Conservation (phyloP, 306 rosid genomes). For the Castanospermum australe region DNA sequence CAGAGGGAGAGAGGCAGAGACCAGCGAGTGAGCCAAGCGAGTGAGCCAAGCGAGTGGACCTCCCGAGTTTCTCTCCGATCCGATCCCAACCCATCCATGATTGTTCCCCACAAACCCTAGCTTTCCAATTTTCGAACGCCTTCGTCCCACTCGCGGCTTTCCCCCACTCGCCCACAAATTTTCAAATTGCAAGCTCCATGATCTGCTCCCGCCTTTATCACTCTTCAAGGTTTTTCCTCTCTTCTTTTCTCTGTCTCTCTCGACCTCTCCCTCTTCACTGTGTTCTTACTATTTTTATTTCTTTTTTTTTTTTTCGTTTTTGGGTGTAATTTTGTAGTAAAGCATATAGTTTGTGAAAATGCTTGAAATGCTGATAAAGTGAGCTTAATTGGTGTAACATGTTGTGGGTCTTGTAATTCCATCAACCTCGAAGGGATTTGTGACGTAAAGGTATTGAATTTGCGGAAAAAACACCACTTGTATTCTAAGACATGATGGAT, state of each 20-base stretch:
- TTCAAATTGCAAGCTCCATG: conserved; percentile 23
- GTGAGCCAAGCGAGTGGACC: conserved; percentile 42
- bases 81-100: conserved; percentile 38
- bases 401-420: conserved; percentile 1
- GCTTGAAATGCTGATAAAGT: background rate
- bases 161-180: conserved; percentile 43
- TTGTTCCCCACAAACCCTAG: conserved; percentile 46
- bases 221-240: conserved; percentile 24
- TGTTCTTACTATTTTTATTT: background rate
- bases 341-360: conserved; percentile 8
- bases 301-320: background rate
- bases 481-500: conserved; percentile 2
- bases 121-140: background rate
- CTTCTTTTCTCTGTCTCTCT: background rate
- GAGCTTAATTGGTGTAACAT: background rate
- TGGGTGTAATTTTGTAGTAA: background rate
- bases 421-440: background rate
- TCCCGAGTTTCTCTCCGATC: conserved; percentile 40
- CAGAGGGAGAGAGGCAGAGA: conserved; percentile 15
- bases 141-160: conserved; percentile 47
- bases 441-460: background rate
- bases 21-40: conserved; percentile 38
- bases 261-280: background rate
- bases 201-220: conserved; percentile 28
- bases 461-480: background rate